Evolutionary conservation across 441 rosid genomes (phyloP).

Genomic region (Hura crepitans): DNA sequence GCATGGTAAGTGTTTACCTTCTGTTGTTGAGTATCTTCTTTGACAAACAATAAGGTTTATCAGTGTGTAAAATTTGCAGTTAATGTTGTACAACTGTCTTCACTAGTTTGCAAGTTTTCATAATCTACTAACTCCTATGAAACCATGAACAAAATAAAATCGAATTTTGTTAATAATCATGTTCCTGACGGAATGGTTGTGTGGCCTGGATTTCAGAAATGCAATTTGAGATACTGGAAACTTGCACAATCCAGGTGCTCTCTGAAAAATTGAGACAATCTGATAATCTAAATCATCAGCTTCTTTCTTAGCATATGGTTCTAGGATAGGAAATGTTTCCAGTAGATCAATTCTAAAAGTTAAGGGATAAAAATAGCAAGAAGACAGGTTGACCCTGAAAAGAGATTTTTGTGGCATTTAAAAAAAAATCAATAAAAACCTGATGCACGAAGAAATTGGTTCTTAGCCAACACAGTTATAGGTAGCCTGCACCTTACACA

Average conservation of each 20-base stretch:
- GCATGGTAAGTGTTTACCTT: slow-evolving; percentile 64
- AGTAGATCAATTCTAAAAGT: not conserved
- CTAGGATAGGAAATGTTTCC: not conserved
- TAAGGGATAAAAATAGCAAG: no score
- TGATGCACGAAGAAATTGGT: not conserved
- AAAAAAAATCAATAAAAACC: not conserved
- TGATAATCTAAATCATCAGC: not conserved
- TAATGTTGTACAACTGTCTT: not conserved
- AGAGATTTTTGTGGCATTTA: not conserved
- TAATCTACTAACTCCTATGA: not conserved
- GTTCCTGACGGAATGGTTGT: not conserved
- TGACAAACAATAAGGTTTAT: not conserved
- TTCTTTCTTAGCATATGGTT: no score
- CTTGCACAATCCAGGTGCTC: not conserved
- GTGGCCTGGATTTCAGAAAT: slow-evolving; percentile 3
- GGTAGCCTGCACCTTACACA: not conserved
- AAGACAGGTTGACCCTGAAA: no score
- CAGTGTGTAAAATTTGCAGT: not conserved
- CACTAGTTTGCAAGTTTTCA: not conserved
- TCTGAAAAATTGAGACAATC: not conserved
- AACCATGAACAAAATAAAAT: no score
- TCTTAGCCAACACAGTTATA: not conserved
- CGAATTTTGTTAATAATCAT: no score
- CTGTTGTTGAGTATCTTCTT: not conserved
- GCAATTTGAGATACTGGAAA: not conserved